Conservation (phyloP, 202 grass and related monocot genomes). For the Musa balbisiana region DNA sequence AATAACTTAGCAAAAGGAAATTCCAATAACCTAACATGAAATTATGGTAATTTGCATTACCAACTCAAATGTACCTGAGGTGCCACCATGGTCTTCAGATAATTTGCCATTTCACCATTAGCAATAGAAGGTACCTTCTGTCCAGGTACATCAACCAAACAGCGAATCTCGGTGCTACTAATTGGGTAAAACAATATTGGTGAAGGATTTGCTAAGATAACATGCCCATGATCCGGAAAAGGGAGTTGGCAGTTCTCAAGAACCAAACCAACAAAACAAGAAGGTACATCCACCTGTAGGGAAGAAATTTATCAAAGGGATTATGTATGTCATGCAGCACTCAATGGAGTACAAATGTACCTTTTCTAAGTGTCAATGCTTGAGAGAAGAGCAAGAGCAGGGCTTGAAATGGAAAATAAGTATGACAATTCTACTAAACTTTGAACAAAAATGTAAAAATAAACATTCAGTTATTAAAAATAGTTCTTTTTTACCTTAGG, state of each 20-base stretch:
- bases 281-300: conserved; percentile 83
- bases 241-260: conserved; percentile 92
- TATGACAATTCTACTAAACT: not conserved
- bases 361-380: too few relatives aligned
- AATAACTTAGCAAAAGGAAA: not conserved
- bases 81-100: conserved; percentile 85
- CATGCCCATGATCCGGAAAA: conserved; percentile 81
- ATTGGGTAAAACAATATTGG: conserved; percentile 97
- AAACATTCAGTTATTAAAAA: not conserved
- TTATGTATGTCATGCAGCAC: not conserved
- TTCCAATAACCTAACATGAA: not conserved
- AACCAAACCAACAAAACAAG: conserved; percentile 90
- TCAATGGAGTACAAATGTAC: not conserved
- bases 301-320: conserved; percentile 12
- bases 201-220: conserved; percentile 95
- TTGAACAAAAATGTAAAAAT: not conserved
- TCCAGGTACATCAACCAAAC: conserved; percentile 93
- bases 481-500: conserved; percentile 50
- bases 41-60: conserved; percentile 4
- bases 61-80: conserved; percentile 63
- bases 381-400: too few relatives aligned
- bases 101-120: conserved; percentile 86
- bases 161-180: conserved; percentile 90
- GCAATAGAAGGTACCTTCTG: conserved; percentile 96
- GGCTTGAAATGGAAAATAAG: too few relatives aligned